These are phyloP conservation scores for Colletotrichum liaoningense DNA, from an alignment of 2,329 filamentous ascomycete species.

Conservation along the genomic window DNA sequence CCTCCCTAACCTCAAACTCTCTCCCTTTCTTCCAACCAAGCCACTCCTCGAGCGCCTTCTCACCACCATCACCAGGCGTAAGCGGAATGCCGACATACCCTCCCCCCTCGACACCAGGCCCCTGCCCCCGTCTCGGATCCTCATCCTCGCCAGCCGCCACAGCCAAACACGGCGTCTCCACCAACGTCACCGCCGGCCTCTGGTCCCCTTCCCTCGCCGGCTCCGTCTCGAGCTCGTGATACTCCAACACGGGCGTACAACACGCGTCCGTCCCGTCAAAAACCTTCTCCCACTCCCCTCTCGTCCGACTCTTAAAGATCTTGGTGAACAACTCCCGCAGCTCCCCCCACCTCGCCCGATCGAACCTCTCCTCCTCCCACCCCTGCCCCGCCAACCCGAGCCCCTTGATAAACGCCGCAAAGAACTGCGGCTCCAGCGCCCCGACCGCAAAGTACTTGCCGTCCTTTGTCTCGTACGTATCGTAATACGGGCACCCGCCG, in stretches of 20 bases:
- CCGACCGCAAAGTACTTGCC: slow-evolving; percentile 88
- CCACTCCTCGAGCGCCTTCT: slow-evolving; percentile 77
- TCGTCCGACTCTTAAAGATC: slow-evolving; percentile 76
- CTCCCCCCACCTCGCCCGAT: slow-evolving; percentile 75
- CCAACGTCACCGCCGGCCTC: slow-evolving; percentile 76
- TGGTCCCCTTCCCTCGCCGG: slow-evolving; percentile 72
- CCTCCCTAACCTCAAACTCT: slow-evolving; percentile 76
- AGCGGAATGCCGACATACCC: slow-evolving; percentile 75
- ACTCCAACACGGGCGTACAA: slow-evolving; percentile 86
- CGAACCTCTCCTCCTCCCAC: slow-evolving; percentile 65
- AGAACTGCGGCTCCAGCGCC: slow-evolving; percentile 90
- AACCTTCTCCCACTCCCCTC: slow-evolving; percentile 83
- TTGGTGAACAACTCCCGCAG: slow-evolving; percentile 70
- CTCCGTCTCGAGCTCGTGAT: slow-evolving; percentile 73
- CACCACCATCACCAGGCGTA: slow-evolving; percentile 76
- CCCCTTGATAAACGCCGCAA: slow-evolving; percentile 72
- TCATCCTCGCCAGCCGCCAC: slow-evolving; percentile 60
- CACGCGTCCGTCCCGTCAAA: slow-evolving; percentile 96
- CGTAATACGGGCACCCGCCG: slow-evolving; percentile 88
- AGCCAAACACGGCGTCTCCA: slow-evolving; percentile 75
- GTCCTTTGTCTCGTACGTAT: slow-evolving; percentile 87
- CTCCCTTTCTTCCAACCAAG: slow-evolving; percentile 79
- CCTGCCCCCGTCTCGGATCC: slow-evolving; percentile 67
- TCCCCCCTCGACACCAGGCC: slow-evolving; percentile 70
- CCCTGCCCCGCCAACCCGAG: slow-evolving; percentile 67